A percentile compares a stretch with the other conserved stretches of the same genome.
phyloP scores from a whole-genome alignment of 345 rosid genomes.

The Eucalyptus marginata region DNA sequence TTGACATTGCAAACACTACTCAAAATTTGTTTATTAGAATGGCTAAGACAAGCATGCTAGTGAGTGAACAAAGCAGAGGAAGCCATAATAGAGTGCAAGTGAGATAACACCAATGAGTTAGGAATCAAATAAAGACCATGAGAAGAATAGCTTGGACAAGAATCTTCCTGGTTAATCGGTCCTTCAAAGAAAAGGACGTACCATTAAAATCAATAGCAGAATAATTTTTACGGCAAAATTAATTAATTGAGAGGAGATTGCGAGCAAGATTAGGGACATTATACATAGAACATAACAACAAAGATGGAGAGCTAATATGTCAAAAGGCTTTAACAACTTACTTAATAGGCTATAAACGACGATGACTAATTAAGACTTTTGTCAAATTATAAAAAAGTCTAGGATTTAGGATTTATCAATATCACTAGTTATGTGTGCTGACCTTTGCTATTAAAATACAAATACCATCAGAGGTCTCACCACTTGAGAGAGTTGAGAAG shows the following conservation, averaged over 20 bases:
- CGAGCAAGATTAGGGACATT: background rate
- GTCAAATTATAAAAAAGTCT: background rate
- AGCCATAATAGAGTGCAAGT: background rate
- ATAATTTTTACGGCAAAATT: background rate
- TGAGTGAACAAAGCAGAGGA: background rate
- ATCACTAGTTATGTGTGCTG: background rate
- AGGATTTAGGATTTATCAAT: background rate
- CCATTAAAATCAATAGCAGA: background rate
- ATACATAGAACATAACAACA: background rate
- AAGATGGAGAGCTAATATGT: background rate
- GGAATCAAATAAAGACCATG: background rate
- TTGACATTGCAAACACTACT: background rate
- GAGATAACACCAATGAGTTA: background rate
- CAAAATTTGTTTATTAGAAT: background rate
- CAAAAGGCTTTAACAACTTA: background rate
- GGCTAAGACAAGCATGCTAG: background rate
- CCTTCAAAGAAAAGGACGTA: background rate
- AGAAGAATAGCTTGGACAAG: background rate
- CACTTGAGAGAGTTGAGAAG: background rate
- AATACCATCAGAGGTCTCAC: background rate
- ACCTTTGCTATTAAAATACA: background rate
- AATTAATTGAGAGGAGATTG: background rate
- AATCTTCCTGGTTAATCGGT: background rate
- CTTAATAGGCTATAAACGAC: background rate
- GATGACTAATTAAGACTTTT: background rate